A percentile compares a stretch with the other conserved stretches of the same genome.
These are phyloP conservation scores for Aspergillus nanangensis DNA, from an alignment of 495 filamentous ascomycete species.

Conservation along the genomic window DNA sequence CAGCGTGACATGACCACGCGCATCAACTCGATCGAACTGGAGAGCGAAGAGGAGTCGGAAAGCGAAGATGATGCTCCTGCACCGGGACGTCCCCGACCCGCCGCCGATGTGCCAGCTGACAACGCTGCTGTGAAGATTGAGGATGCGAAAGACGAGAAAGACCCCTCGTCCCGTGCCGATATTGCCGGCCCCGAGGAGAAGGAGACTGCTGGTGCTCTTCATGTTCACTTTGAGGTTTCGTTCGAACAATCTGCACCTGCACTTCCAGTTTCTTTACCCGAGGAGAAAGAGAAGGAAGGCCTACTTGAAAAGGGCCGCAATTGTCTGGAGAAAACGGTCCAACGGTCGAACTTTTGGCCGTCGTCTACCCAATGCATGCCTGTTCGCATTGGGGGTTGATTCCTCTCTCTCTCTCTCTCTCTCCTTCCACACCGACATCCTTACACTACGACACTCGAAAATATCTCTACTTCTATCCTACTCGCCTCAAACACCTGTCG, in stretches of 20 bases:
- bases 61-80: too few relatives aligned
- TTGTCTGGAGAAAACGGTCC: conserved; percentile 18
- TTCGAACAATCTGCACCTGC: not conserved
- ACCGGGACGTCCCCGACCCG: too few relatives aligned
- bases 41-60: conserved; percentile 33
- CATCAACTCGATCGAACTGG: conserved; percentile 40
- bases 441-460: too few relatives aligned
- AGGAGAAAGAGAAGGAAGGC: conserved; percentile 10
- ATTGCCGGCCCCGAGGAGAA: not conserved
- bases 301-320: conserved; percentile 19
- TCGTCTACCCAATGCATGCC: conserved; percentile 19
- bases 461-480: too few relatives aligned
- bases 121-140: not conserved
- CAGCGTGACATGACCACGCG: conserved; percentile 40
- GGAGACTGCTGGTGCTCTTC: not conserved
- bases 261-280: not conserved
- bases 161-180: not conserved
- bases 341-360: conserved; percentile 16
- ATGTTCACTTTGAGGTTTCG: conserved; percentile 2
- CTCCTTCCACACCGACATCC: not conserved
- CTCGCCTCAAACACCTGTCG: too few relatives aligned
- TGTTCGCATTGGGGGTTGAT: conserved; percentile 15
- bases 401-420: conserved; percentile 4
- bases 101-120: conserved; percentile 10
- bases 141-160: not conserved